Conservation (phyloP, 148 eudicot genomes). For the Cornus suecica region DNA sequence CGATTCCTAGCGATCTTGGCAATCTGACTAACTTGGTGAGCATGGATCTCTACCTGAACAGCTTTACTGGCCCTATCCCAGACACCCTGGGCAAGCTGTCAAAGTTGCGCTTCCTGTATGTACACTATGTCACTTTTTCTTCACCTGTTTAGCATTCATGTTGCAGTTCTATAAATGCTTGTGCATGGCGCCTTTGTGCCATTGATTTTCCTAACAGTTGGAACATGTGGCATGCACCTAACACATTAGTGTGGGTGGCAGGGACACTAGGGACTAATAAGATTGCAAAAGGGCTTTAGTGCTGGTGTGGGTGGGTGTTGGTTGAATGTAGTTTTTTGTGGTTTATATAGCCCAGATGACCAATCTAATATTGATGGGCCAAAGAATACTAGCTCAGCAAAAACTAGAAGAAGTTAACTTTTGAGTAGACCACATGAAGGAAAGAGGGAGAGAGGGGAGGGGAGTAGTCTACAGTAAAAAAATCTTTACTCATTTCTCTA, state of each 20-base stretch:
- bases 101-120: slow-evolving; percentile 91
- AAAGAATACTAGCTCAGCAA: no score
- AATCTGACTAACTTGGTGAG: slow-evolving; percentile 95
- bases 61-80: slow-evolving; percentile 81
- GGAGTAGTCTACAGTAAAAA: not conserved
- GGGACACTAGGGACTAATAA: no score
- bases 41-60: slow-evolving; percentile 94
- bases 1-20: slow-evolving; percentile 86
- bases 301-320: not conserved
- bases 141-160: not conserved
- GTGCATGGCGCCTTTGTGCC: not conserved
- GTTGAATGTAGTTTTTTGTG: not conserved
- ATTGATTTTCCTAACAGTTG: not conserved
- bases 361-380: no score
- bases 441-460: not conserved
- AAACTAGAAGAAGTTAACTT: no score
- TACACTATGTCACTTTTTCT: slow-evolving; percentile 18
- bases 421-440: no score
- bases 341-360: not conserved
- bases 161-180: not conserved
- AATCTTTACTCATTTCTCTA: not conserved
- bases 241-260: not conserved
- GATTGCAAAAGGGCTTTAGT: no score
- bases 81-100: slow-evolving; percentile 81
- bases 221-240: not conserved